Evolutionary conservation across 2,329 filamentous ascomycete genomes (phyloP).

Genomic region (Parastagonospora nodorum): DNA sequence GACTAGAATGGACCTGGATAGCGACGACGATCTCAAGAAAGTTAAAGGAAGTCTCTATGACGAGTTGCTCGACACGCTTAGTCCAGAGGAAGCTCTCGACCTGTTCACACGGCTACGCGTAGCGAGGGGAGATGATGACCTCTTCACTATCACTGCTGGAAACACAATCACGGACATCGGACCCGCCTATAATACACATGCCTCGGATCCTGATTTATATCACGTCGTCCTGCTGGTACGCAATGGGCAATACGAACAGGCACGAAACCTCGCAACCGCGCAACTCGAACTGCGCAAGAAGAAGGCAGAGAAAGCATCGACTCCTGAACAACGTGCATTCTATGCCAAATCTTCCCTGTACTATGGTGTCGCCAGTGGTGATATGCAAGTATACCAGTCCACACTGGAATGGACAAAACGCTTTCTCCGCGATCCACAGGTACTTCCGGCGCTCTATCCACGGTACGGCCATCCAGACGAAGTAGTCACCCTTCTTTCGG

Average conservation of each 20-base stretch:
- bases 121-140: slow-evolving; percentile 19
- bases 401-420: slow-evolving; percentile 44
- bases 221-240: background rate
- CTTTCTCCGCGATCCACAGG: slow-evolving; percentile 43
- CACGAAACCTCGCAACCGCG: background rate
- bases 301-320: slow-evolving; percentile 22
- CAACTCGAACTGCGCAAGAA: background rate
- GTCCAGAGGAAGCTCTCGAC: slow-evolving; percentile 16
- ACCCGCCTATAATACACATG: background rate
- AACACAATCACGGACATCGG: slow-evolving; percentile 8
- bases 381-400: slow-evolving; percentile 33
- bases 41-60: slow-evolving; percentile 5
- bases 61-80: slow-evolving; percentile 13
- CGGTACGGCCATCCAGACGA: background rate
- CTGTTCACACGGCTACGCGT: slow-evolving; percentile 27
- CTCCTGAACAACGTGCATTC: slow-evolving; percentile 34
- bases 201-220: slow-evolving; percentile 16
- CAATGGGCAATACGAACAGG: background rate
- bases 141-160: slow-evolving; percentile 8
- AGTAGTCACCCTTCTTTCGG: slow-evolving; percentile 17
- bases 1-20: slow-evolving; percentile 20
- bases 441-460: slow-evolving; percentile 4
- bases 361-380: slow-evolving; percentile 42
- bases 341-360: slow-evolving; percentile 33
- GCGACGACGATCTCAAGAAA: slow-evolving; percentile 17